phyloP scores from a whole-genome alignment of 1,284 basidiomycete species.

The Rhodotorula sp. region DNA sequence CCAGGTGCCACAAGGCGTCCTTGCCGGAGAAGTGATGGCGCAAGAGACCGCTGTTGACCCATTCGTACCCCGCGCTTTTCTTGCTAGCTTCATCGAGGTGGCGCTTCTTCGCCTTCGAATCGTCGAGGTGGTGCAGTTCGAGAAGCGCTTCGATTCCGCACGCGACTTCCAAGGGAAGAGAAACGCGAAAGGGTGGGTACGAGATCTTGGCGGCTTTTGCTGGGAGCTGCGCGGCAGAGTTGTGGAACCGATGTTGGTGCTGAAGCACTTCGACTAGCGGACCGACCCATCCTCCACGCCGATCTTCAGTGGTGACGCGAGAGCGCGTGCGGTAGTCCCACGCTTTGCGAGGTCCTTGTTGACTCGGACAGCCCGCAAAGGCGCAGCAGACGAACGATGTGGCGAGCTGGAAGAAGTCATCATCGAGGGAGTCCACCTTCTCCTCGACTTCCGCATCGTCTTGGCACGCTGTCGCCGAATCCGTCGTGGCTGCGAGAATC shows the following conservation, averaged over 20 bases:
- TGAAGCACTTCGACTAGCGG: neutral
- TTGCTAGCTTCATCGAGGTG: neutral
- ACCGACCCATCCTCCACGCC: neutral
- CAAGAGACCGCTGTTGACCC: neutral
- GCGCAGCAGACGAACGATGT: slow-evolving; percentile 14
- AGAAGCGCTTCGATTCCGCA: neutral
- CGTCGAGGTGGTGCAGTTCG: neutral
- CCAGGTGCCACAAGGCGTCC: neutral
- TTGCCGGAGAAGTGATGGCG: neutral
- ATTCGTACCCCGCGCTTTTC: neutral
- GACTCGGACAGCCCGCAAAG: neutral
- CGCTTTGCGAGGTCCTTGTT: accelerated
- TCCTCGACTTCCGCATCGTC: neutral
- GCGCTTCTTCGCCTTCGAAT: neutral
- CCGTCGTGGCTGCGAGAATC: slow-evolving; percentile 3
- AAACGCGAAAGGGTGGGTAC: neutral
- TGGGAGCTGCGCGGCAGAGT: too few relatives aligned
- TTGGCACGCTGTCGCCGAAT: too few relatives aligned
- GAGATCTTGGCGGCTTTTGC: neutral
- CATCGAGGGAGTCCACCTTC: neutral
- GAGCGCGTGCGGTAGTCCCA: too few relatives aligned
- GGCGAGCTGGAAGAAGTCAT: neutral
- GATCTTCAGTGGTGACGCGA: too few relatives aligned
- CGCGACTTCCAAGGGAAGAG: neutral
- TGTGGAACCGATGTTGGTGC: neutral